Evolutionary conservation across 176 grass and related monocot genomes (phyloP).

Genomic region (maize (Zea mays)): DNA sequence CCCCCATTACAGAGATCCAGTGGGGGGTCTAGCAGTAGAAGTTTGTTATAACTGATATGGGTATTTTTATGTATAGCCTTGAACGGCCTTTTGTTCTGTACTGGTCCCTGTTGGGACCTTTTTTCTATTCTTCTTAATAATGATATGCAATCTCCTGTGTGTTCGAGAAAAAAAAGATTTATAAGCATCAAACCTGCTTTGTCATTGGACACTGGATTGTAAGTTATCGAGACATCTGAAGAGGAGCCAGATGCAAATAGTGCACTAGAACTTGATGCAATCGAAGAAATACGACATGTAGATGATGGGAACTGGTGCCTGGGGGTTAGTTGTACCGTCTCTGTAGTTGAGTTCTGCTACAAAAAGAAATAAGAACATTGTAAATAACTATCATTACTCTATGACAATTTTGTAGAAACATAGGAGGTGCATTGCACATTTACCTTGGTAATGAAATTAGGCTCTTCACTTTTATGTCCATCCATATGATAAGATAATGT

Average conservation of each 20-base stretch:
- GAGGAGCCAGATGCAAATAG: slow-evolving; percentile 15
- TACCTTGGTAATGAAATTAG: slow-evolving; percentile 31
- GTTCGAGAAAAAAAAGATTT: neutral
- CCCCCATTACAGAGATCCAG: too few species aligned
- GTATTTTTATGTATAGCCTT: too few species aligned
- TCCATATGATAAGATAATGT: neutral
- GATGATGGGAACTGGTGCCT: neutral
- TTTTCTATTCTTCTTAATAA: too few species aligned
- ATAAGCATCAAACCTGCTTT: slow-evolving; percentile 31
- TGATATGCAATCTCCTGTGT: too few species aligned
- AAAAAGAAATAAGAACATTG: slow-evolving; percentile 18
- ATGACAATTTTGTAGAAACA: neutral
- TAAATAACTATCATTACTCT: neutral
- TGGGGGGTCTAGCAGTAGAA: too few species aligned
- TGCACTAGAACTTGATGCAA: slow-evolving; percentile 41
- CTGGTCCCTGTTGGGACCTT: too few species aligned
- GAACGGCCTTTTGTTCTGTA: too few species aligned
- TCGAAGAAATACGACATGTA: slow-evolving; percentile 5
- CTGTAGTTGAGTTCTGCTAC: slow-evolving; percentile 30
- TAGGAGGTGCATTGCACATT: neutral
- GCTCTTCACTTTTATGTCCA: slow-evolving; percentile 11
- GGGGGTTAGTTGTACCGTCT: neutral
- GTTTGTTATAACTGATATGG: too few species aligned
- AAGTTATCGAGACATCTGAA: slow-evolving; percentile 9
- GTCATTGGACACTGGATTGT: slow-evolving; percentile 31